These are phyloP conservation scores for Paramecium sexaurelia DNA, from an alignment of 73 alveolate genomes.

Conservation along the genomic window DNA sequence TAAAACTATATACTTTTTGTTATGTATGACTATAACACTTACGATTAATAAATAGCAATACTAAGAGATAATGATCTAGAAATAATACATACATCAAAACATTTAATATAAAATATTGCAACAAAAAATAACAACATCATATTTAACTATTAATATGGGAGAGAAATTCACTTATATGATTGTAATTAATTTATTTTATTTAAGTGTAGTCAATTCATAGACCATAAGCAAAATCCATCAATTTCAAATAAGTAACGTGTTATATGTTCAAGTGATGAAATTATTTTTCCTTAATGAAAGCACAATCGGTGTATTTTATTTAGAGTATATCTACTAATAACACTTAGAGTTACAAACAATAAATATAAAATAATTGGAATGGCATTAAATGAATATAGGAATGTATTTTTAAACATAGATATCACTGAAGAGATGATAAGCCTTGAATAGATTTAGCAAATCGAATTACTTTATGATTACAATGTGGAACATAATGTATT, in stretches of 20 bases:
- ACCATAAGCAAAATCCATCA: not conserved
- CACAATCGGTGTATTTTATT: not conserved
- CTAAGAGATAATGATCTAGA: not conserved
- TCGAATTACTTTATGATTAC: slow-evolving; percentile 10
- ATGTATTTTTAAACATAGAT: not conserved
- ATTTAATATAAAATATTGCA: not conserved
- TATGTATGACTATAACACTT: not conserved
- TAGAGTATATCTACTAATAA: not conserved
- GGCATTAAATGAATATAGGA: not conserved
- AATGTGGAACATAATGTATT: not conserved
- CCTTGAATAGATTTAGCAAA: not conserved
- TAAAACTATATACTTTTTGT: not conserved
- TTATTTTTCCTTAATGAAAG: not conserved
- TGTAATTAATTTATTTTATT: not conserved
- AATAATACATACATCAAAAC: not conserved
- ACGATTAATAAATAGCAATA: not conserved
- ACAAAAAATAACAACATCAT: not conserved
- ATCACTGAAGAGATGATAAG: not conserved
- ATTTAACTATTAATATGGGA: not conserved
- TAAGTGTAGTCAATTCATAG: not conserved
- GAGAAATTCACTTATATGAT: not conserved
- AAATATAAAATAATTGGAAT: not conserved
- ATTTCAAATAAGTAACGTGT: not conserved
- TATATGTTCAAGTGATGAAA: not conserved
- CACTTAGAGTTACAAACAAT: not conserved